Base-by-base conservation (phyloP, 306 rosid species). In the Macrotyloma uniflorum region DNA sequence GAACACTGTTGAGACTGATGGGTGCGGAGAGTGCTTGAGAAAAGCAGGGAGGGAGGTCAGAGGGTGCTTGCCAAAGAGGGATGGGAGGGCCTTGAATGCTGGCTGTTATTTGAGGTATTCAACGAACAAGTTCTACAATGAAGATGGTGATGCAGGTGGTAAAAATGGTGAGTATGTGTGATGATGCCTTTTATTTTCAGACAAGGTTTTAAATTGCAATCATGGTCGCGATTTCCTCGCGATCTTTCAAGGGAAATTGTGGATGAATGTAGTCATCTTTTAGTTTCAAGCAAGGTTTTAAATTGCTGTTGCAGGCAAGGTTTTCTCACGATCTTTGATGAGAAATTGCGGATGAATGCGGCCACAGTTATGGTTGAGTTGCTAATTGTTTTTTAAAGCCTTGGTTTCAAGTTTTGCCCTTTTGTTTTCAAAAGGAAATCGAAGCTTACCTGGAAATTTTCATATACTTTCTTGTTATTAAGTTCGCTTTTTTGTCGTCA, bases 31-130 rank as follows among this genome's bases (percentile, higher is more conserved):
- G 63, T 93, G 98, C 30, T 70, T 93, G 89, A 82, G 76, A 78
- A 87, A 88, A 78, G 98, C 91, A 0, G 88, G 19, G 3, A 59
- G 53, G 58, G 90, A 73, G 1, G 76, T 86, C 0, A 77, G 51
- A 40, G 70, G 71, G 0, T 93, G 98, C 70, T 77, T 65, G 45
- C 86, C 90, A 0, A 84, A 83, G 5, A 90, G 49, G 13, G 96
- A 93, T 84, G 98, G 96, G 36, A 88, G 89, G 76, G 91, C 84
- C 13, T 78, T 93, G 90, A 86, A 87, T 84, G 90, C 92, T 38
- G 98, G 98, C 3, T 93, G 98, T 74, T 93, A 93, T 74, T 75
- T 91, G 90, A 90, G 97, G 33, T 93, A 88, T 68, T 90, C 98
- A 0, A 85, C 96, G 0, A 45, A 53, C 13, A 91, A 90, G 50